Evolutionary conservation across 1,139 yeast species (phyloP).

Genomic region (Lizanozyma gosingica): DNA sequence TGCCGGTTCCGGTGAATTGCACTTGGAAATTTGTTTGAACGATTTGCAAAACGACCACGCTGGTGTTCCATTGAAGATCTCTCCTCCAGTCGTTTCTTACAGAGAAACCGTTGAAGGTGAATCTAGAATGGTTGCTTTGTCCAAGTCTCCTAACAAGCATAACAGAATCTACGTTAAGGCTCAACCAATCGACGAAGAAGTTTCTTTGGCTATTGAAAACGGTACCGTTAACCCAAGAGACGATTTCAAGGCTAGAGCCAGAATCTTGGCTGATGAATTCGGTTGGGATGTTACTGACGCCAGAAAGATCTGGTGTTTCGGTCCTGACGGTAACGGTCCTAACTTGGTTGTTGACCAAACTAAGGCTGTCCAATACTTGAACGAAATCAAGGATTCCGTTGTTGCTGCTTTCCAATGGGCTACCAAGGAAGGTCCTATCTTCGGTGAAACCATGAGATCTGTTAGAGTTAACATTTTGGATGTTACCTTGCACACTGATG

Average conservation of each 20-base stretch:
- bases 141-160: conserved; percentile 99
- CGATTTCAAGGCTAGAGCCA: conserved; percentile 98
- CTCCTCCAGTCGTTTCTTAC: conserved; percentile 98
- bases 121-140: conserved; percentile 92
- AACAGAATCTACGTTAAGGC: conserved; percentile 99
- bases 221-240: conserved; percentile 94
- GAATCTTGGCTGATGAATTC: conserved; percentile 97
- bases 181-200: conserved; percentile 92
- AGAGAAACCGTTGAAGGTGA: conserved; percentile 95
- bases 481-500: conserved; percentile 99
- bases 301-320: conserved; percentile 99
- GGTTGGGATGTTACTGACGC: conserved; percentile 99
- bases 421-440: conserved; percentile 98
- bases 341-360: conserved; percentile 99
- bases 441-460: conserved; percentile 95
- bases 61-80: conserved; percentile 96
- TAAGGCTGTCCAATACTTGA: conserved; percentile 98
- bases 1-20: conserved; percentile 99
- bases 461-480: conserved; percentile 97
- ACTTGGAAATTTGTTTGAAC: conserved; percentile 93
- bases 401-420: conserved; percentile 99
- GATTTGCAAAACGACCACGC: conserved; percentile 99
- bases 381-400: conserved; percentile 98
- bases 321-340: conserved; percentile 99
- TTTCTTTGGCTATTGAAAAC: conserved; percentile 80